phyloP scores from a whole-genome alignment of 768 basidiomycete genomes.

The Amanita polypyramis region DNA sequence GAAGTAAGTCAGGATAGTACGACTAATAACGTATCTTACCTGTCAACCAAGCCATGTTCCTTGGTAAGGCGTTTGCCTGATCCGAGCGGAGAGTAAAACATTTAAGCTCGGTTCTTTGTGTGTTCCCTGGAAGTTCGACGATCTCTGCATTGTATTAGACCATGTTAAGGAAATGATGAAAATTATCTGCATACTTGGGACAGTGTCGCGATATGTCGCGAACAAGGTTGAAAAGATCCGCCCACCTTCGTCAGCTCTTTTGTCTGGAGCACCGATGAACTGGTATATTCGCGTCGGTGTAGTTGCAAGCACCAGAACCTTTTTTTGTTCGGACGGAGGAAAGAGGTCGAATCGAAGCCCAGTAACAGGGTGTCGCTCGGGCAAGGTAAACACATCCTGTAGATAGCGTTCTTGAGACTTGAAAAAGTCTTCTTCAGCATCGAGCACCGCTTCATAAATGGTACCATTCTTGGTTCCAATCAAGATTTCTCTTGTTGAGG shows the following conservation, averaged over 20 bases:
- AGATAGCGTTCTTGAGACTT: conserved; percentile 79
- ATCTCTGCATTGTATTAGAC: conserved; percentile 47
- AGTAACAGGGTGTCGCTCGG: conserved; percentile 74
- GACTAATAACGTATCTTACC: conserved; percentile 31
- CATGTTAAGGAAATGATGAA: conserved; percentile 9
- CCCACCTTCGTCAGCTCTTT: conserved; percentile 63
- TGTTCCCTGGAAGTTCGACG: conserved; percentile 77
- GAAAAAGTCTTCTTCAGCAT: conserved; percentile 88
- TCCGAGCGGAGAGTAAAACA: conserved; percentile 66
- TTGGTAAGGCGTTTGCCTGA: conserved; percentile 61
- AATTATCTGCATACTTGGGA: conserved; percentile 51
- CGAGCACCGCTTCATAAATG: conserved; percentile 82
- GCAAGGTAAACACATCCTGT: conserved; percentile 63
- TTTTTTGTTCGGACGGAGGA: conserved; percentile 51
- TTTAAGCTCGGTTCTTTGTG: conserved; percentile 68
- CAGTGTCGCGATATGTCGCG: conserved; percentile 57
- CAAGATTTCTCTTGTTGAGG: conserved; percentile 75
- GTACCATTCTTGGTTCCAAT: conserved; percentile 79
- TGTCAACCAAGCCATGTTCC: conserved; percentile 84
- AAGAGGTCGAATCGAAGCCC: conserved; percentile 79
- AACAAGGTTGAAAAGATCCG: conserved; percentile 71
- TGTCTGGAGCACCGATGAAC: conserved; percentile 62
- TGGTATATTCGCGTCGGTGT: conserved; percentile 89
- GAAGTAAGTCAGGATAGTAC: background rate
- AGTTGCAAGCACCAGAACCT: conserved; percentile 65